phyloP scores from a whole-genome alignment of 805 yeast genomes.

The Cyberlindnera saturnus region DNA sequence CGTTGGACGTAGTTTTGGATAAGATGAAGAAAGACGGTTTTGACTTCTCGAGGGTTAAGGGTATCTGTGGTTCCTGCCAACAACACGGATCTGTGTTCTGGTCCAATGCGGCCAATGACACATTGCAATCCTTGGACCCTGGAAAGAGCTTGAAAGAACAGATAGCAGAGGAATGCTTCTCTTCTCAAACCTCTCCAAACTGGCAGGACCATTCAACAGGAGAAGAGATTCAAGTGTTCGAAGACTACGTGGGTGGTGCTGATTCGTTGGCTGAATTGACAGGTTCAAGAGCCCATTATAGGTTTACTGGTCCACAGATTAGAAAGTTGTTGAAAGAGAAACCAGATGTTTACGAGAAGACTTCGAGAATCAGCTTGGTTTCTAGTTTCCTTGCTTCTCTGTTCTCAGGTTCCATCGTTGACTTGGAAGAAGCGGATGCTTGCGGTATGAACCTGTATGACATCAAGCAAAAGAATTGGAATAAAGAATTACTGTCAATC shows the following conservation, averaged over 20 bases:
- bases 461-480: slow-evolving; percentile 48
- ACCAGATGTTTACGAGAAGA: slow-evolving; percentile 46
- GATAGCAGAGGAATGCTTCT: slow-evolving; percentile 45
- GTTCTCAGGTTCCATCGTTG: slow-evolving; percentile 55
- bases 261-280: slow-evolving; percentile 56
- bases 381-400: slow-evolving; percentile 74
- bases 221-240: slow-evolving; percentile 57
- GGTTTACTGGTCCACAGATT: slow-evolving; percentile 92
- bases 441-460: slow-evolving; percentile 93
- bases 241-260: slow-evolving; percentile 54
- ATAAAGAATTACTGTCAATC: slow-evolving; percentile 46
- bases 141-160: slow-evolving; percentile 36
- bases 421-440: slow-evolving; percentile 78
- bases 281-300: slow-evolving; percentile 82
- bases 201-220: slow-evolving; percentile 95
- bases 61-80: slow-evolving; percentile 82
- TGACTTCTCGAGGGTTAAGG: slow-evolving; percentile 54
- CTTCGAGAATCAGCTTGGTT: slow-evolving; percentile 63
- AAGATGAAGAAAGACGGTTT: slow-evolving; percentile 44
- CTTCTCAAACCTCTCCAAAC: slow-evolving; percentile 69
- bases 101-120: slow-evolving; percentile 42
- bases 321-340: slow-evolving; percentile 55
- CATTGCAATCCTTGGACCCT: slow-evolving; percentile 34
- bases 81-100: slow-evolving; percentile 91
- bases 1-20: slow-evolving; percentile 58